Conservation (phyloP, 2,329 filamentous ascomycete genomes). For the Xylaria arbuscula region DNA sequence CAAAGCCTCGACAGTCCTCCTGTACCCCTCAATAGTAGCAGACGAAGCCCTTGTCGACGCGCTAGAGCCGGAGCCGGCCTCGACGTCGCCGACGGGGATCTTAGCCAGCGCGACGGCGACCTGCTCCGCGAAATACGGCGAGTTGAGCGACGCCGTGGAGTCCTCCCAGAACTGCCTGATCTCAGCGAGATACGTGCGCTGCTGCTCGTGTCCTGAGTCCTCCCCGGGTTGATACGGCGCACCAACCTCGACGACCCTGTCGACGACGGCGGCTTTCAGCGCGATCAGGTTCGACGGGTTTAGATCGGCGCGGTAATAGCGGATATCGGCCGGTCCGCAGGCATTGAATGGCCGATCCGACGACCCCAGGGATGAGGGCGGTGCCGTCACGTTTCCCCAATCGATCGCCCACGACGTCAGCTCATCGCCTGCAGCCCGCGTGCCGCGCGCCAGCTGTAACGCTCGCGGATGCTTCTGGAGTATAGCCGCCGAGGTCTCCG, state of each 20-base stretch:
- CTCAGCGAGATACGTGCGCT: constrained; percentile 33
- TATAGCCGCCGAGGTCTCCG: constrained; percentile 36
- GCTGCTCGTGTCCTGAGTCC: neutral
- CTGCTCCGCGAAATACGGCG: constrained; percentile 40
- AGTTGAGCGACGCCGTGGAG: constrained; percentile 34
- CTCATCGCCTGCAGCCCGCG: neutral
- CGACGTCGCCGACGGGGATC: constrained; percentile 38
- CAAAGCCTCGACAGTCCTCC: constrained; percentile 27
- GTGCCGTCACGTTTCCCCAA: constrained; percentile 37
- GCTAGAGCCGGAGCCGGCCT: constrained; percentile 10
- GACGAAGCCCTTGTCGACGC: constrained; percentile 25
- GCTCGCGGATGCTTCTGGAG: constrained; percentile 29
- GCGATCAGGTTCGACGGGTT: constrained; percentile 22
- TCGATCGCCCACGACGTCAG: constrained; percentile 41
- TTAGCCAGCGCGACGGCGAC: constrained; percentile 39
- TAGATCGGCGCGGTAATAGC: constrained; percentile 38
- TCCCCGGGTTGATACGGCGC: constrained; percentile 21
- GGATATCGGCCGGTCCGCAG: constrained; percentile 39
- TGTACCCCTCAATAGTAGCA: constrained; percentile 33
- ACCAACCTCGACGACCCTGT: constrained; percentile 33
- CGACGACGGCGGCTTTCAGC: constrained; percentile 37
- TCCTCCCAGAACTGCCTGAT: constrained; percentile 40
- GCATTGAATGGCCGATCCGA: constrained; percentile 36
- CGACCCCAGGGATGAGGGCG: constrained; percentile 24
- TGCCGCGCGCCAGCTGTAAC: constrained; percentile 35